Evolutionary conservation across 768 basidiomycete genomes (phyloP).

Genomic region (Trichaptum fuscoviolaceum): DNA sequence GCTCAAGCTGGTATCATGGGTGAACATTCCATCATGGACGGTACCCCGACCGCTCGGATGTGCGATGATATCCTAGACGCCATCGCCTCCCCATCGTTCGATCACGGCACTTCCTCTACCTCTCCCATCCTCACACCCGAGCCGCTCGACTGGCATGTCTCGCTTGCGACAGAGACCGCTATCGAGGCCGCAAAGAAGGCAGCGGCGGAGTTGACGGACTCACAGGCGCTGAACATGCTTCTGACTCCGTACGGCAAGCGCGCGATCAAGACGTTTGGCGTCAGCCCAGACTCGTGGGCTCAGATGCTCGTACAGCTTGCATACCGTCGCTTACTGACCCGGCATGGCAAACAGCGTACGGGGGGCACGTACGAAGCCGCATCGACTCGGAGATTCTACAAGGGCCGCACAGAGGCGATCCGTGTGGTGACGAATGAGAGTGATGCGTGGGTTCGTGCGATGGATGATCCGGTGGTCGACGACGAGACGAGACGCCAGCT

Average conservation of each 20-base stretch:
- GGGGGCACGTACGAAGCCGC: conserved; percentile 95
- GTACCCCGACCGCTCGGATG: conserved; percentile 72
- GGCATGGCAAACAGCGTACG: conserved; percentile 34
- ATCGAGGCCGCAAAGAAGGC: conserved; percentile 53
- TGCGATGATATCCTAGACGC: conserved; percentile 64
- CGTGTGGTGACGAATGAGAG: conserved; percentile 74
- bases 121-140: conserved; percentile 28
- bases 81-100: conserved; percentile 56
- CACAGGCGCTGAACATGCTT: conserved; percentile 58
- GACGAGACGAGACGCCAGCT: conserved; percentile 42
- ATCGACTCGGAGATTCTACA: conserved; percentile 80
- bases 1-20: conserved; percentile 83
- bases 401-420: conserved; percentile 93
- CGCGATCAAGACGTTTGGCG: conserved; percentile 77
- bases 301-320: conserved; percentile 92
- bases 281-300: conserved; percentile 94
- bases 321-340: conserved; percentile 58
- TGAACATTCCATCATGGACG: conserved; percentile 91
- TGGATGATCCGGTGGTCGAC: conserved; percentile 48
- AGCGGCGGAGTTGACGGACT: conserved; percentile 51
- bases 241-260: conserved; percentile 79
- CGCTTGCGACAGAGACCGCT: conserved; percentile 39
- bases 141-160: conserved; percentile 62
- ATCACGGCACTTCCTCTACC: conserved; percentile 40
- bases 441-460: conserved; percentile 70